phyloP scores from a whole-genome alignment of 2,329 filamentous ascomycete genomes.

The Neonectria ditissima region DNA sequence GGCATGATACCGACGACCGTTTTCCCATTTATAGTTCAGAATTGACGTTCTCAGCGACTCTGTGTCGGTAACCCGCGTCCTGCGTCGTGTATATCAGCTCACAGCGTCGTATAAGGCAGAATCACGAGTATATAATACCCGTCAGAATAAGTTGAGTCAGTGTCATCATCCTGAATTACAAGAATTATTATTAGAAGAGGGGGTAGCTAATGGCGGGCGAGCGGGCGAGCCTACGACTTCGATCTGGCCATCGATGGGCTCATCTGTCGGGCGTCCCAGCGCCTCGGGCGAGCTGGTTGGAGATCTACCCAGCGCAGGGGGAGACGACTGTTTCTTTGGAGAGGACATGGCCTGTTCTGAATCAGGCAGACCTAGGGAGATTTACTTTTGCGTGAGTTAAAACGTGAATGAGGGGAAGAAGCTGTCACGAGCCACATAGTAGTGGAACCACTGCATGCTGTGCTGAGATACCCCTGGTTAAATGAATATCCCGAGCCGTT shows the following conservation, averaged over 20 bases:
- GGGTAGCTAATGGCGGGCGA: not conserved
- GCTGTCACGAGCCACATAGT: not conserved
- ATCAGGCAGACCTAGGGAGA: not conserved
- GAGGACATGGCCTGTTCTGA: not conserved
- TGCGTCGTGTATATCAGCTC: not conserved
- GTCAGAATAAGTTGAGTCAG: conserved; percentile 23
- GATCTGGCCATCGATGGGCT: conserved; percentile 1
- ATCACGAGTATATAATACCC: conserved; percentile 2
- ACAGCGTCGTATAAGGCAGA: not conserved
- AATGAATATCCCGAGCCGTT: not conserved
- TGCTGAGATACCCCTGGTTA: not conserved
- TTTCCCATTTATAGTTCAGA: conserved; percentile 51
- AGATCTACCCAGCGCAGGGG: not conserved
- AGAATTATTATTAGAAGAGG: not conserved
- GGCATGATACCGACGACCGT: conserved; percentile 61
- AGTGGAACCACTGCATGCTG: not conserved
- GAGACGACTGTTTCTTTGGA: not conserved
- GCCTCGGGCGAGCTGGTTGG: not conserved
- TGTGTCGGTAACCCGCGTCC: conserved; percentile 23
- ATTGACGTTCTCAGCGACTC: conserved; percentile 27
- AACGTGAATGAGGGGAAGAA: conserved; percentile 1
- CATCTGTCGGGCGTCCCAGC: not conserved
- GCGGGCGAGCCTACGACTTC: conserved; percentile 17
- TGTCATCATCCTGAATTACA: conserved; percentile 24
- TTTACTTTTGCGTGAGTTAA: not conserved